Percentiles rank a stretch among this genome's conserved stretches.
phyloP scores from a whole-genome alignment of 495 filamentous ascomycete genomes.

The Hypoxylon intermedium region DNA sequence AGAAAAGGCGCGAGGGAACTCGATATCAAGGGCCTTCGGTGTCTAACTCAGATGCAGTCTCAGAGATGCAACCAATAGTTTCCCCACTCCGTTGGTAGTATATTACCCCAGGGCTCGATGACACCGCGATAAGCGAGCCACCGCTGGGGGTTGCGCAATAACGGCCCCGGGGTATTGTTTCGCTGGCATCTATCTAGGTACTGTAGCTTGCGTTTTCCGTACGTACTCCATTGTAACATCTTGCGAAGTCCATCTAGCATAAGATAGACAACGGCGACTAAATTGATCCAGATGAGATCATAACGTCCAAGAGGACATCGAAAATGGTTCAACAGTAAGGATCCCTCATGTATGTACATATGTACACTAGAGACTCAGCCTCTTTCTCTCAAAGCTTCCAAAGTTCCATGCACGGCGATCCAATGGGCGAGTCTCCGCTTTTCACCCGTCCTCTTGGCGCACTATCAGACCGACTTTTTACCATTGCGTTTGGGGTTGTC shows the following conservation, averaged over 20 bases:
- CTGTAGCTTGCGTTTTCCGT: too few relatives aligned
- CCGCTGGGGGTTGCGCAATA: too few relatives aligned
- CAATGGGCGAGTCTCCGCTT: constrained; percentile 9
- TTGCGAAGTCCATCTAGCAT: too few relatives aligned
- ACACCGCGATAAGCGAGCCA: too few relatives aligned
- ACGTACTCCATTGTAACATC: too few relatives aligned
- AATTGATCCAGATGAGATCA: too few relatives aligned
- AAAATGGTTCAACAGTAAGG: neutral
- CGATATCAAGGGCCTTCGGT: constrained; percentile 5
- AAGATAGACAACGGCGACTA: too few relatives aligned
- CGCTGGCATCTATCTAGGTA: too few relatives aligned
- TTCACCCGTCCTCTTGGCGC: constrained; percentile 24
- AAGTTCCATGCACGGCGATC: constrained; percentile 5
- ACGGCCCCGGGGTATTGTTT: too few relatives aligned
- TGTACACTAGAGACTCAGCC: neutral
- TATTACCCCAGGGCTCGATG: constrained; percentile 12
- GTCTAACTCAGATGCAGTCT: constrained; percentile 36
- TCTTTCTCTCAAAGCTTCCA: too few relatives aligned
- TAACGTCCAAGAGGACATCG: neutral
- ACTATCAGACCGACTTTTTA: constrained; percentile 34
- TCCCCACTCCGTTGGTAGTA: constrained; percentile 19
- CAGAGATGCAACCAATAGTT: constrained; percentile 23
- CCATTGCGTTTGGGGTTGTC: constrained; percentile 1
- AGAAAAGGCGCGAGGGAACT: constrained; percentile 4
- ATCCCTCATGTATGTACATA: too few relatives aligned